Conservation (phyloP, 192 early-diverging fungal species). For the Podila clonocystis region DNA sequence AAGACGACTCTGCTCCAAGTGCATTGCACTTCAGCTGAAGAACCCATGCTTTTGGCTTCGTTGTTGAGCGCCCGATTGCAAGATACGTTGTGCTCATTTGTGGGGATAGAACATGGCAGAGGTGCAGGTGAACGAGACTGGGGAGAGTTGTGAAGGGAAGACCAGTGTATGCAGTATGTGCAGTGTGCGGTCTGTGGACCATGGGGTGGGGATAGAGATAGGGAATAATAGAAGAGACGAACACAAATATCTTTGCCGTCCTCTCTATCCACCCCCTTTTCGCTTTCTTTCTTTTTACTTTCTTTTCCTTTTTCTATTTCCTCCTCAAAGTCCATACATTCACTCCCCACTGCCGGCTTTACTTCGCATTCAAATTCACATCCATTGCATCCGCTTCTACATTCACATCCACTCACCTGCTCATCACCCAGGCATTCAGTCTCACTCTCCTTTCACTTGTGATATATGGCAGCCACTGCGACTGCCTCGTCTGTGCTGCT, state of each 20-base stretch:
- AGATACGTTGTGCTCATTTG: too few relatives aligned
- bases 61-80: background rate
- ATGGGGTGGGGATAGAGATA: too few relatives aligned
- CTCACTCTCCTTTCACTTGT: background rate
- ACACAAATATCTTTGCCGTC: background rate
- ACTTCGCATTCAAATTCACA: too few relatives aligned
- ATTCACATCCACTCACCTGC: background rate
- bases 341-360: too few relatives aligned
- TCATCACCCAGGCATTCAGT: background rate
- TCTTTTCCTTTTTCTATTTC: background rate
- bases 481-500: conserved; percentile 14
- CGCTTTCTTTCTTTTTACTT: background rate
- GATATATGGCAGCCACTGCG: conserved; percentile 20
- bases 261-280: background rate
- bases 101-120: background rate
- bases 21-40: background rate
- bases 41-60: too few relatives aligned
- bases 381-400: background rate
- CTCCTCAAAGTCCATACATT: too few relatives aligned
- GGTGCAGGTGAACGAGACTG: background rate
- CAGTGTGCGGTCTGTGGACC: too few relatives aligned
- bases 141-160: too few relatives aligned
- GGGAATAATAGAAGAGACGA: too few relatives aligned
- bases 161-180: background rate
- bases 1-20: conserved; percentile 3